phyloP scores from a whole-genome alignment of 2,329 filamentous ascomycete species.

The Ophiostoma quercus region DNA sequence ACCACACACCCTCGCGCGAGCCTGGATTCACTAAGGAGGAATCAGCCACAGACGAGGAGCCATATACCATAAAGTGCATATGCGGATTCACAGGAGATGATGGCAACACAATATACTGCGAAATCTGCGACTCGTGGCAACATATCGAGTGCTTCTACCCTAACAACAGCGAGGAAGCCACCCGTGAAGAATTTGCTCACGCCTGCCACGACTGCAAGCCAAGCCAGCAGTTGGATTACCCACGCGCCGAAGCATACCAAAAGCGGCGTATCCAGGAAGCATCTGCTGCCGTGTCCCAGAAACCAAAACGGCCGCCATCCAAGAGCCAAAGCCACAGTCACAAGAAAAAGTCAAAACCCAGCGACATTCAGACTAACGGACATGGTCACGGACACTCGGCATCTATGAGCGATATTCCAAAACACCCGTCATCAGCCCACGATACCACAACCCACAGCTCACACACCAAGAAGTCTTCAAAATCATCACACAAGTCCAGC shows the following conservation, averaged over 20 bases:
- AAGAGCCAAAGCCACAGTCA: conserved; percentile 62
- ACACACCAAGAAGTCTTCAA: conserved; percentile 68
- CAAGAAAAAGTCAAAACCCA: conserved; percentile 81
- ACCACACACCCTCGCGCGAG: neutral
- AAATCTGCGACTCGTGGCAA: conserved; percentile 94
- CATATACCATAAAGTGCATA: conserved; percentile 96
- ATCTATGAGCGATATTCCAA: conserved; percentile 52
- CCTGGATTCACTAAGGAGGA: conserved; percentile 40
- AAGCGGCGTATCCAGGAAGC: conserved; percentile 49
- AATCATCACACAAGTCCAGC: conserved; percentile 73
- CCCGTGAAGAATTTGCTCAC: conserved; percentile 69
- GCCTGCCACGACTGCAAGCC: conserved; percentile 87
- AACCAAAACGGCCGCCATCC: conserved; percentile 65
- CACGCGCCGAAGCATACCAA: conserved; percentile 70
- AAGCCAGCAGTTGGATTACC: conserved; percentile 60
- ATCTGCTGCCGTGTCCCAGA: conserved; percentile 56
- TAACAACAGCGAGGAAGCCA: conserved; percentile 63
- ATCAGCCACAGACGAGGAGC: conserved; percentile 64
- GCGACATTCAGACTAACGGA: conserved; percentile 62
- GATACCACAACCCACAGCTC: conserved; percentile 40
- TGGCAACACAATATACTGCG: conserved; percentile 95
- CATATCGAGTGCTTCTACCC: conserved; percentile 96
- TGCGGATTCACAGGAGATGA: conserved; percentile 92
- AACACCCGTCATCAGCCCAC: conserved; percentile 33
- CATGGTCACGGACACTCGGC: conserved; percentile 61